Percentiles rank a stretch among this genome's conserved stretches.
Evolutionary conservation across 2,329 filamentous ascomycete species (phyloP).

Genomic region (Pyricularia sp.): DNA sequence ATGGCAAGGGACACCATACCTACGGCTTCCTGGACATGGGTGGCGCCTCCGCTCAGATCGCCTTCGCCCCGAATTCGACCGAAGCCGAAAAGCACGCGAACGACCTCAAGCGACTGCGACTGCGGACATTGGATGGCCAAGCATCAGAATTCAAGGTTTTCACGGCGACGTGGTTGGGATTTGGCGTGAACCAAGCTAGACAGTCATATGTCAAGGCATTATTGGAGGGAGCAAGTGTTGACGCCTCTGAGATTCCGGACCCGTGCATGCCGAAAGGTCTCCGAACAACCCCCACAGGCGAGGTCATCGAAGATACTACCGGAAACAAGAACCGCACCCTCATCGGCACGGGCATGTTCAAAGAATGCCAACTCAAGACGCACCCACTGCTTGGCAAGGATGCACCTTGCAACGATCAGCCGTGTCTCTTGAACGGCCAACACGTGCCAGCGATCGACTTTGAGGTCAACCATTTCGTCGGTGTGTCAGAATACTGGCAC

Average conservation of each 20-base stretch:
- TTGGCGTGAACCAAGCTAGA: slow-evolving; percentile 91
- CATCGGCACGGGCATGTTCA: slow-evolving; percentile 77
- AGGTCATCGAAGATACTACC: slow-evolving; percentile 27
- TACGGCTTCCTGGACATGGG: slow-evolving; percentile 99
- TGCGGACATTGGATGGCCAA: slow-evolving; percentile 74
- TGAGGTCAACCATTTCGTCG: slow-evolving; percentile 93
- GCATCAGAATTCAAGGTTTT: slow-evolving; percentile 81
- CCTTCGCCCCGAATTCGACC: slow-evolving; percentile 88
- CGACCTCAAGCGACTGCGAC: slow-evolving; percentile 75
- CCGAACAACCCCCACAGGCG: slow-evolving; percentile 63
- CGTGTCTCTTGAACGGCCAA: slow-evolving; percentile 83
- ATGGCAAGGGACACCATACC: slow-evolving; percentile 83
- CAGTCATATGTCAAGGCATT: slow-evolving; percentile 73
- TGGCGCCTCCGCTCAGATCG: slow-evolving; percentile 93
- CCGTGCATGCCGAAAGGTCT: slow-evolving; percentile 81
- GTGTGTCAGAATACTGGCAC: slow-evolving; percentile 98
- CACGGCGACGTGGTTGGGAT: slow-evolving; percentile 92
- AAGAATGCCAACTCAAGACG: slow-evolving; percentile 73
- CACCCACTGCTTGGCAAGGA: slow-evolving; percentile 87
- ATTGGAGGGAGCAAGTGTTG: slow-evolving; percentile 40
- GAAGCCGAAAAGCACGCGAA: slow-evolving; percentile 84
- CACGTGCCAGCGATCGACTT: slow-evolving; percentile 96
- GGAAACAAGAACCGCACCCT: slow-evolving; percentile 40
- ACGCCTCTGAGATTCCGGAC: slow-evolving; percentile 66
- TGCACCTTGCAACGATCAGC: slow-evolving; percentile 68